These are phyloP conservation scores for Ceratocystiopsis minuta DNA, from an alignment of 2,329 filamentous ascomycete species.

Conservation along the genomic window DNA sequence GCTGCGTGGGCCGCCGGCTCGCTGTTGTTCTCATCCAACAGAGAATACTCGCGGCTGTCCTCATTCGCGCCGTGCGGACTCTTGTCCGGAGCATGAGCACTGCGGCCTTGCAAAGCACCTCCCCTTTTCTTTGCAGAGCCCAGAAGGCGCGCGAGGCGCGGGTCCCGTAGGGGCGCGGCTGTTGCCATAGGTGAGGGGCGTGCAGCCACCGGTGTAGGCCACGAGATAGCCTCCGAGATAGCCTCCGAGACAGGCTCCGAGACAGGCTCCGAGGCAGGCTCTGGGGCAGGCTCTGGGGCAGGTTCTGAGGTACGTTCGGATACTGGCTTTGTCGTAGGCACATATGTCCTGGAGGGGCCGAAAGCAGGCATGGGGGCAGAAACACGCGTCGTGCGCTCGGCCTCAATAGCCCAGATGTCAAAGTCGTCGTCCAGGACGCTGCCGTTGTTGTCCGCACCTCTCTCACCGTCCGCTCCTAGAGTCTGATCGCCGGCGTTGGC, in stretches of 20 bases:
- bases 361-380: too few species aligned
- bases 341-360: too few species aligned
- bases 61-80: too few species aligned
- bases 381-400: constrained; percentile 26
- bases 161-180: background rate
- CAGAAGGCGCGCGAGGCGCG: background rate
- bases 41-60: constrained; percentile 26
- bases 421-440: constrained; percentile 21
- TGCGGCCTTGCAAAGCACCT: too few species aligned
- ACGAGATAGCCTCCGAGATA: too few species aligned
- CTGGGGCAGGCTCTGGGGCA: background rate
- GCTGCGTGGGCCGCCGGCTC: background rate
- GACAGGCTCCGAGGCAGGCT: too few species aligned
- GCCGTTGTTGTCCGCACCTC: constrained; percentile 1
- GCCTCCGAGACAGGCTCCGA: too few species aligned
- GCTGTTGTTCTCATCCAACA: constrained; percentile 17
- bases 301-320: background rate
- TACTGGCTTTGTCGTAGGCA: background rate
- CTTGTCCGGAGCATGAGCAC: too few species aligned
- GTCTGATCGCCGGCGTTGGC: too few species aligned
- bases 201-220: too few species aligned
- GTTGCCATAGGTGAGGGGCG: background rate
- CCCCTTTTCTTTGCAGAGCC: background rate
- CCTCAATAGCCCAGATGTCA: constrained; percentile 41
- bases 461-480: background rate